A percentile compares a stretch with the other conserved stretches of the same genome.
Conservation (phyloP, 768 basidiomycete genomes). For the Tulasnella calospora region DNA sequence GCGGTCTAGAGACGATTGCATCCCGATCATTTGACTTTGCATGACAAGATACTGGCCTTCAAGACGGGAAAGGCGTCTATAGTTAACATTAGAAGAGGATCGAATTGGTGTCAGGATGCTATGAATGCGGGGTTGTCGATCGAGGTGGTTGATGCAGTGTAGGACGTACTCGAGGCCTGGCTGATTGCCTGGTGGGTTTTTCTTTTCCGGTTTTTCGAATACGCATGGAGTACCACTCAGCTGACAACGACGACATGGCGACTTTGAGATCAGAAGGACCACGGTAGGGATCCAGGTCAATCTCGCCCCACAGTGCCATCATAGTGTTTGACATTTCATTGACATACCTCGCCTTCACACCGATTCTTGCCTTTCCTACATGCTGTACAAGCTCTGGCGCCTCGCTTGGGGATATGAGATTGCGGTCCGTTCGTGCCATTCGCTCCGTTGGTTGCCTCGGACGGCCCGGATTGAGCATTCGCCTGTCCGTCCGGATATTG, state of each 20-base stretch:
- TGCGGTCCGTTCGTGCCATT: slow-evolving; percentile 24
- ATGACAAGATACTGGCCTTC: slow-evolving; percentile 86
- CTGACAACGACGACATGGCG: slow-evolving; percentile 87
- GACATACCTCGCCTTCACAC: slow-evolving; percentile 78
- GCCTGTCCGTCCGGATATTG: background rate
- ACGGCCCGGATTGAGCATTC: background rate
- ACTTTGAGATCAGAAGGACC: slow-evolving; percentile 41
- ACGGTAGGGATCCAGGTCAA: slow-evolving; percentile 4
- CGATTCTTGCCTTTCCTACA: slow-evolving; percentile 91
- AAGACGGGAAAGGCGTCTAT: slow-evolving; percentile 72
- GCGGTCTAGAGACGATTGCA: slow-evolving; percentile 83
- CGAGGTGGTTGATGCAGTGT: background rate
- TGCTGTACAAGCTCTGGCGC: slow-evolving; percentile 82
- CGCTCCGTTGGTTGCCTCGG: slow-evolving; percentile 7
- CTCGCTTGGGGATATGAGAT: slow-evolving; percentile 75
- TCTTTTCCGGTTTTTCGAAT: slow-evolving; percentile 91
- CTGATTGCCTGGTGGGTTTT: slow-evolving; percentile 51
- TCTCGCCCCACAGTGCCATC: background rate
- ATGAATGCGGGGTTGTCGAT: background rate
- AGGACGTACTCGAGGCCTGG: slow-evolving; percentile 61
- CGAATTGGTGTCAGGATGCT: background rate
- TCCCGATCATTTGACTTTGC: slow-evolving; percentile 92
- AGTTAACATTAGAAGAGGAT: slow-evolving; percentile 14
- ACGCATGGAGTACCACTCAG: slow-evolving; percentile 73
- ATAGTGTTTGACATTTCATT: slow-evolving; percentile 1